Evolutionary conservation across 192 early-diverging fungal species (phyloP).

Genomic region (Coemansia sp.): DNA sequence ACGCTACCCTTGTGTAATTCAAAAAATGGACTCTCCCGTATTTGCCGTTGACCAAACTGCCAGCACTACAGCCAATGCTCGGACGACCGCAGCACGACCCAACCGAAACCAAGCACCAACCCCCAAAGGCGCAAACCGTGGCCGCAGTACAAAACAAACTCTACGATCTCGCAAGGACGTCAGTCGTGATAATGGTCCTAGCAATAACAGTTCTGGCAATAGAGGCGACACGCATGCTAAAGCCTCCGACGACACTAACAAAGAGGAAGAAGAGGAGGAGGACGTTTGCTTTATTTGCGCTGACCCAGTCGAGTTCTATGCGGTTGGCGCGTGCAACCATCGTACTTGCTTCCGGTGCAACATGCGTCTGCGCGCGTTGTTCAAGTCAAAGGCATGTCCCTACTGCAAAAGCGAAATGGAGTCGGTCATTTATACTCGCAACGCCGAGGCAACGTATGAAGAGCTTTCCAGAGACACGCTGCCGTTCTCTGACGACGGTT

Average conservation of each 20-base stretch:
- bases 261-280: constrained; percentile 36
- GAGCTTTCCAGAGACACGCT: constrained; percentile 59
- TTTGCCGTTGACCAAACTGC: constrained; percentile 3
- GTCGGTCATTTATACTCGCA: constrained; percentile 77
- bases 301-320: constrained; percentile 75
- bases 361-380: constrained; percentile 86
- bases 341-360: constrained; percentile 91
- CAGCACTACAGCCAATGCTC: constrained; percentile 3
- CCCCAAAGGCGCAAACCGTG: constrained; percentile 5
- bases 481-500: constrained; percentile 65
- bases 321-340: constrained; percentile 90
- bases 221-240: not conserved
- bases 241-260: not conserved
- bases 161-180: not conserved
- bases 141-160: constrained; percentile 7
- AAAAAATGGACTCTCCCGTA: not conserved
- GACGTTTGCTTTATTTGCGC: constrained; percentile 88
- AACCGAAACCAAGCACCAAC: constrained; percentile 1
- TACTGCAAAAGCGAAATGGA: constrained; percentile 89
- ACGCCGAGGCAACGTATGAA: constrained; percentile 60
- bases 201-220: not conserved
- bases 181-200: constrained; percentile 1
- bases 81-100: not conserved
- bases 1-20: not conserved
- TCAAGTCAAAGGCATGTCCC: constrained; percentile 83